Evolutionary conservation across 169 alveolate species (phyloP), one percentile per base, ranked within the genome.

Genomic region (Cryptosporidium baileyi): DNA sequence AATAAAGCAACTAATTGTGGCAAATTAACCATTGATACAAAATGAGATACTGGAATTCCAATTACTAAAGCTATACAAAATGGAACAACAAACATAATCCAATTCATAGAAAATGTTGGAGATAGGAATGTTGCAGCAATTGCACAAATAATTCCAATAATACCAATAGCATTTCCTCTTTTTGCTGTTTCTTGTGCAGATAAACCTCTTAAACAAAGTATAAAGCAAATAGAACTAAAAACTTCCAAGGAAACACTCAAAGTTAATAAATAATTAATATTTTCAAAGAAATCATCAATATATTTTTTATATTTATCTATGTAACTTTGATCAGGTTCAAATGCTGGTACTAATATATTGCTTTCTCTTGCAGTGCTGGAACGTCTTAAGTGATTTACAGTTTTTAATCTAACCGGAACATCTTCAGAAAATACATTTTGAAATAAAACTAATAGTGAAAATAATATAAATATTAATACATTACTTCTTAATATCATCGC

Each of bases 1-100:
- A 96, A 95, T 47, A 94, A 91, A 17, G 99, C 99, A 62, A 96
- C 98, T 67, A 94, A 82, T 82, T 95, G 96, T 41, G 98, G 98
- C 92, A 94, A 82, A 19, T 92, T 93, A 5, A 94, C 93, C 90
- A 95, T 89, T 45, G 92, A 93, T 13, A 93, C 97, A 80, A 80
- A 91, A 28, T 89, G 82, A n/a, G 92, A 92, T 34, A 90, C 32
- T 0, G 44, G 61, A 17, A 60, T 28, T 15, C 93, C 93, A 24
- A 89, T 74, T 8, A 67, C 28, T 8, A 81, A 81, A 9, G 89
- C 92, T 6, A 62, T 36, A 6, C 67, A 82, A 44, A 74, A 80
- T 8, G 90, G 80, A 11, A 63, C 63, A n/a, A 61, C 32, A 51
- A 88, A 80, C 74, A 88, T 60, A 63, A 88, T 80, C 93, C 91